Base-by-base conservation (phyloP, 805 yeast genomes). In the Vanderwaltozyma tropicalis region DNA sequence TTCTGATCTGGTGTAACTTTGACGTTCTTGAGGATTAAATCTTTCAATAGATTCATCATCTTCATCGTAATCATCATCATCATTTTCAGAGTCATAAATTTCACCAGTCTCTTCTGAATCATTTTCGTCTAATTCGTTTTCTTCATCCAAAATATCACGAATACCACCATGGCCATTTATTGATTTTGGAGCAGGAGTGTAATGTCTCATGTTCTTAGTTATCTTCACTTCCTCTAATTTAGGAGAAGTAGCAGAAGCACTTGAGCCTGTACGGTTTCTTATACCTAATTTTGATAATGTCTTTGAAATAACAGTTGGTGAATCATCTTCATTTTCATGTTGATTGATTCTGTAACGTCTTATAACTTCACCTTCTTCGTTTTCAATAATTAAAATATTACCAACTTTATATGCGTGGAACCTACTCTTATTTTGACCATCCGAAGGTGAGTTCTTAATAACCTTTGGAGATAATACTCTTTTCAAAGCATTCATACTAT, bases 291-390 rank as follows among this genome's bases (percentile, higher is more conserved):
- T 66, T 1, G 72, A 63, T 26, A 78, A 62, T 1, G 80, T 80
- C 41, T 63, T 69, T 31, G 68, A 41, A 4, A 74, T 57, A 2
- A 62, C 34, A 15, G 39, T 22, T 7, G 34, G 31, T n/a, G 34
- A 31, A 10, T 42, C 34, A 5, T 30, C 30, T n/a, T 39, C 40
- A 10, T 39, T 33, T 6, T 37, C 43, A 46, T 78, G 85, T 3
- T 74, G 71, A 49, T 79, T 83, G 37, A 88, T 78, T 49, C 66
- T 72, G 61, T 87, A 89, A 37, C 95, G 69, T 52, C 95, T 76
- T 32, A 92, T 66, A 39, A 92, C 75, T 49, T 89, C 97, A 45
- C 97, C 98, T 11, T 88, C 95, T 32, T 75, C 84, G 51, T 87
- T 83, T 59, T 89, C 98, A 40, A 92, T 80, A 41, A 86, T 69